Conservation (phyloP, 2,329 filamentous ascomycete species). For the Aspergillus arachidicola region DNA sequence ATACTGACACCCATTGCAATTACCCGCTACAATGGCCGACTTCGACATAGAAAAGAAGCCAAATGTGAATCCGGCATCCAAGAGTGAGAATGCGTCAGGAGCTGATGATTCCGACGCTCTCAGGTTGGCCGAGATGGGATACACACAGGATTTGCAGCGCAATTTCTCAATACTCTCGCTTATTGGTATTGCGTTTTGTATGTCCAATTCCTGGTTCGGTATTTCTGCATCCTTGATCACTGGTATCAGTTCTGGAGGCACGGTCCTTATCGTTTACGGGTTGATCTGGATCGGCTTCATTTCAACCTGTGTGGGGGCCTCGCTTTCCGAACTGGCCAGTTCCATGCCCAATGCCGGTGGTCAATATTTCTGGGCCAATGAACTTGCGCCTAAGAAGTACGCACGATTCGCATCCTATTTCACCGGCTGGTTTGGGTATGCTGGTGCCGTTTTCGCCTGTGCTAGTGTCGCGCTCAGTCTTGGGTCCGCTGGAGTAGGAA, state of each 20-base stretch:
- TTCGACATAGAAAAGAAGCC: conserved; percentile 24
- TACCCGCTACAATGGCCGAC: conserved; percentile 19
- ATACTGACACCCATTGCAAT: conserved; percentile 1
- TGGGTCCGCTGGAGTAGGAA: conserved; percentile 53
- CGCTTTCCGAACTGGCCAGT: conserved; percentile 51
- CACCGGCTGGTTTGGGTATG: conserved; percentile 57
- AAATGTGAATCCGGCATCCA: conserved; percentile 17
- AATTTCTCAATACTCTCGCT: conserved; percentile 54
- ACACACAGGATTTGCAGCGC: conserved; percentile 47
- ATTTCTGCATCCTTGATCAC: conserved; percentile 53
- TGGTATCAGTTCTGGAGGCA: conserved; percentile 54
- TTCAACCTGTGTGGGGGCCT: conserved; percentile 50
- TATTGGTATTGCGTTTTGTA: conserved; percentile 54
- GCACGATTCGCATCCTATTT: conserved; percentile 51
- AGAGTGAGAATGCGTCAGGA: conserved; percentile 17
- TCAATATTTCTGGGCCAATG: conserved; percentile 56
- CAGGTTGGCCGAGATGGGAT: conserved; percentile 52
- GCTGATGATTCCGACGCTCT: conserved; percentile 41
- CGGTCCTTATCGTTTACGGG: conserved; percentile 53
- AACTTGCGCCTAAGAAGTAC: conserved; percentile 50
- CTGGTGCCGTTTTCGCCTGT: conserved; percentile 57
- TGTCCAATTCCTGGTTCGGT: conserved; percentile 57
- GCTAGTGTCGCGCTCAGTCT: conserved; percentile 56
- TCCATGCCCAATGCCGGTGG: conserved; percentile 55
- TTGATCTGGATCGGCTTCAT: conserved; percentile 51